Evolutionary conservation across 2,329 filamentous ascomycete species (phyloP).

Genomic region (Exophiala oligosperma): DNA sequence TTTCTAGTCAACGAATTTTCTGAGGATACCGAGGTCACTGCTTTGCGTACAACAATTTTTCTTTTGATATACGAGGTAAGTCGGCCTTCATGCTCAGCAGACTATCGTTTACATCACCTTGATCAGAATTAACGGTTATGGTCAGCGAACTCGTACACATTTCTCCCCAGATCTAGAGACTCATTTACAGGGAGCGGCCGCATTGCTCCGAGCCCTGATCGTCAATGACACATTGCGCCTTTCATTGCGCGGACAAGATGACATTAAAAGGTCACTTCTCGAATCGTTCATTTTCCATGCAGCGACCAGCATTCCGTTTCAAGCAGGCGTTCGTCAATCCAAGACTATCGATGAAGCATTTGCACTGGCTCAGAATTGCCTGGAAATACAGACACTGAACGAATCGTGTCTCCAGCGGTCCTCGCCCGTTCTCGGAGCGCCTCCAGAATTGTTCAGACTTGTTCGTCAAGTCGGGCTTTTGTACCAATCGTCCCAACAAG

Average conservation of each 20-base stretch:
- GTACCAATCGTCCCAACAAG: slow-evolving; percentile 1
- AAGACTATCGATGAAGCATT: slow-evolving; percentile 27
- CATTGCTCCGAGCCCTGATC: slow-evolving; percentile 23
- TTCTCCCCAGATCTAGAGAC: slow-evolving; percentile 24
- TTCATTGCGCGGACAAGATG: too few species aligned
- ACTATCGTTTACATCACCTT: background rate
- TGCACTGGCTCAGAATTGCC: slow-evolving; percentile 8
- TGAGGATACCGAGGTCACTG: slow-evolving; percentile 12
- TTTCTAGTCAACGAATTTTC: slow-evolving; percentile 1
- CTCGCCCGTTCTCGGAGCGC: slow-evolving; percentile 29
- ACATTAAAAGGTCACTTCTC: slow-evolving; percentile 11
- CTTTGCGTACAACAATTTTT: slow-evolving; percentile 25
- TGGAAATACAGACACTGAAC: slow-evolving; percentile 15
- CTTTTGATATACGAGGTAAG: slow-evolving; percentile 32
- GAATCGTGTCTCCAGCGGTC: slow-evolving; percentile 1
- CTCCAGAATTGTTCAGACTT: slow-evolving; percentile 27
- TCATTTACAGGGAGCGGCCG: slow-evolving; percentile 30
- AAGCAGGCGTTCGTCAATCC: slow-evolving; percentile 5
- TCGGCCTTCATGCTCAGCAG: background rate
- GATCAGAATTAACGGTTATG: background rate
- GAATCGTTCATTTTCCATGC: slow-evolving; percentile 34
- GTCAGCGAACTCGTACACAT: slow-evolving; percentile 24
- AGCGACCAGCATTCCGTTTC: slow-evolving; percentile 32
- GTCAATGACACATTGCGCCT: background rate
- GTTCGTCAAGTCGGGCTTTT: slow-evolving; percentile 19